Base-by-base conservation (phyloP, 2,329 filamentous ascomycete species). In the Cladosporium sp. region DNA sequence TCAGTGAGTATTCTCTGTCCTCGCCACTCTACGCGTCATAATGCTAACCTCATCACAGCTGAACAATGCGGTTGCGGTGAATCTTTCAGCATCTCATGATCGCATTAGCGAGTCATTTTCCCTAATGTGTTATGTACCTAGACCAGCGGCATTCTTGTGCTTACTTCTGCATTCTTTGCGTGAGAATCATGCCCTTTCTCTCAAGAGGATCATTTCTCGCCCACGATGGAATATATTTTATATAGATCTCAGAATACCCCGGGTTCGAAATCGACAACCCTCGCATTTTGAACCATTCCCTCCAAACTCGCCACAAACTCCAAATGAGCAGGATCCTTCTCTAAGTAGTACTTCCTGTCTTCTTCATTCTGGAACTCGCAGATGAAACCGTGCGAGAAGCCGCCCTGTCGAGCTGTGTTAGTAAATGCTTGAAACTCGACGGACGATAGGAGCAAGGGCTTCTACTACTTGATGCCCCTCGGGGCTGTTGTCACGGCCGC, bases 61-160 rank as follows among this genome's bases (percentile, higher is more conserved):
- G 92, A 95, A 66, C 81, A 94, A 77, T 97, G 92, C 63, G 92
- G 92, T 33, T 97, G 92, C 60, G 92, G 92, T 64, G 92, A 97
- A 74, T 95, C 90, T 1, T 97, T 97, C 67, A 95, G 72, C 61
- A 71, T 76, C 49, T 67, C 65, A 58, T 74, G 22, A 52, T 33
- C 35, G 35, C 38, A 39, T n/a, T 1, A 46, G 22, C 20, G 46
- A 22, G 18, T 20, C 36, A 12, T 9, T 39, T 33, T 18, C 46
- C 13, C 22, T 40, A 46, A 39, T 40, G 29, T 51, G 22, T 20
- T 32, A 46, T n/a, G 30, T 43, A 45, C 16, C 15, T 48, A 40
- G 35, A 48, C 49, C 27, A 54, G 42, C 30, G 46, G 46, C 32
- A 52, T 51, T 52, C 43, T 53, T 48, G 53, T 55, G 62, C 64